phyloP scores from a whole-genome alignment of 768 basidiomycete species.

The Pisolithus albus region DNA sequence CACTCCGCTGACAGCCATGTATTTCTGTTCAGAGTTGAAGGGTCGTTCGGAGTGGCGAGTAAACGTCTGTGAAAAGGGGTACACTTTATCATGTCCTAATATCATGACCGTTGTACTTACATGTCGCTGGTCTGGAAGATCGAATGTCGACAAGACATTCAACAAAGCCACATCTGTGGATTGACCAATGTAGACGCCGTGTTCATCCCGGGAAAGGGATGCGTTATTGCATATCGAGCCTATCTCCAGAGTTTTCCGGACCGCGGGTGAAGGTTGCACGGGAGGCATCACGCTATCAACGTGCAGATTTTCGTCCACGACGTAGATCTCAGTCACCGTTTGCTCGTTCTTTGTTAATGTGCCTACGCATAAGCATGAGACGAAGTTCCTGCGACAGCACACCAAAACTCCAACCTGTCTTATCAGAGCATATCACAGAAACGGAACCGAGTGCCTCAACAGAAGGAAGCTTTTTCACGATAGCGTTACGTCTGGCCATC shows the following conservation, averaged over 20 bases:
- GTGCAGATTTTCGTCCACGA: constrained; percentile 72
- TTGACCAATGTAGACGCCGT: constrained; percentile 75
- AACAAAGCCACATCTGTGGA: constrained; percentile 90
- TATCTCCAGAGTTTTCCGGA: constrained; percentile 70
- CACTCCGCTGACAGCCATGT: constrained; percentile 82
- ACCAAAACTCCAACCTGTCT: constrained; percentile 55
- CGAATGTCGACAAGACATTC: constrained; percentile 66
- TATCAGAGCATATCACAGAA: constrained; percentile 97
- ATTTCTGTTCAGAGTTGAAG: constrained; percentile 92
- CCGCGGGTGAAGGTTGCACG: constrained; percentile 52
- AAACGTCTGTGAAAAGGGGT: constrained; percentile 43
- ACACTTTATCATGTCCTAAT: background rate
- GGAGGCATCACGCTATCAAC: constrained; percentile 46
- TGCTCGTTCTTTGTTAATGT: constrained; percentile 96
- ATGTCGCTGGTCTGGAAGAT: constrained; percentile 59
- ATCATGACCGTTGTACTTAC: constrained; percentile 36
- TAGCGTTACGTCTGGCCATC: constrained; percentile 92
- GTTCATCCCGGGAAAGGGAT: constrained; percentile 52
- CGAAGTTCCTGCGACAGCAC: background rate
- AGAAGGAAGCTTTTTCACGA: constrained; percentile 94
- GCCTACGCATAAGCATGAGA: constrained; percentile 33
- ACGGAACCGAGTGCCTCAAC: constrained; percentile 93
- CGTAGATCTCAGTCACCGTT: constrained; percentile 84
- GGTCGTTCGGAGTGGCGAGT: constrained; percentile 71
- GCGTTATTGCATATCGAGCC: constrained; percentile 92